Percentiles rank a stretch among this genome's conserved stretches.
phyloP scores from a whole-genome alignment of 768 basidiomycete species.

The Amylocystis lapponica region DNA sequence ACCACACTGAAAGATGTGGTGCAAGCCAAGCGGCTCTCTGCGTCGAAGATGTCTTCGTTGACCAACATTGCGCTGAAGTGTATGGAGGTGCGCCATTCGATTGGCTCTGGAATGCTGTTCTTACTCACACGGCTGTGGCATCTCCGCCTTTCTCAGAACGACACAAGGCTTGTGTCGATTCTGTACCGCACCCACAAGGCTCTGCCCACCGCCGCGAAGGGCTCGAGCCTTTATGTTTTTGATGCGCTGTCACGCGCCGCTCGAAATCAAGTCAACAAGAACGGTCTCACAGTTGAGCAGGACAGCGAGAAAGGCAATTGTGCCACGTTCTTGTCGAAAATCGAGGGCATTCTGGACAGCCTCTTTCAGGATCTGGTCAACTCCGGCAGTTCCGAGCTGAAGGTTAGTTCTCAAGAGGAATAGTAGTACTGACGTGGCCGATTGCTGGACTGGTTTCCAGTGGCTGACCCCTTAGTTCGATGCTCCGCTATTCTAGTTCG shows the following conservation, averaged over 20 bases:
- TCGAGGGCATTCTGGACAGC: conserved; percentile 87
- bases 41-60: conserved; percentile 75
- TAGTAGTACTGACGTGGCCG: conserved; percentile 6
- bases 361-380: conserved; percentile 81
- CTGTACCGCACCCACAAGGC: conserved; percentile 88
- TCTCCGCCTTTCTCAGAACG: conserved; percentile 44
- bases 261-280: conserved; percentile 59
- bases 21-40: conserved; percentile 76
- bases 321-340: conserved; percentile 81
- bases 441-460: too few species aligned
- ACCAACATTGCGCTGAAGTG: conserved; percentile 73
- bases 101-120: not conserved
- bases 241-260: conserved; percentile 90
- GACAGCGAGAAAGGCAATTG: conserved; percentile 58
- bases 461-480: too few species aligned
- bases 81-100: conserved; percentile 55
- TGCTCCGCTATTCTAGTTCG: not conserved
- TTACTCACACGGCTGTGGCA: not conserved
- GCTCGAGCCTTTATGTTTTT: conserved; percentile 88
- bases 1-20: conserved; percentile 76
- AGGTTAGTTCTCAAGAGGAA: conserved; percentile 70
- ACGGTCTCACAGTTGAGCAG: conserved; percentile 49
- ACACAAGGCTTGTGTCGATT: conserved; percentile 82
- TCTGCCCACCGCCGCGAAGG: conserved; percentile 60
- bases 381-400: conserved; percentile 61